A percentile compares a stretch with the other conserved stretches of the same genome.
phyloP scores from a whole-genome alignment of 495 filamentous ascomycete genomes.

The Parachaetomium inaequale region DNA sequence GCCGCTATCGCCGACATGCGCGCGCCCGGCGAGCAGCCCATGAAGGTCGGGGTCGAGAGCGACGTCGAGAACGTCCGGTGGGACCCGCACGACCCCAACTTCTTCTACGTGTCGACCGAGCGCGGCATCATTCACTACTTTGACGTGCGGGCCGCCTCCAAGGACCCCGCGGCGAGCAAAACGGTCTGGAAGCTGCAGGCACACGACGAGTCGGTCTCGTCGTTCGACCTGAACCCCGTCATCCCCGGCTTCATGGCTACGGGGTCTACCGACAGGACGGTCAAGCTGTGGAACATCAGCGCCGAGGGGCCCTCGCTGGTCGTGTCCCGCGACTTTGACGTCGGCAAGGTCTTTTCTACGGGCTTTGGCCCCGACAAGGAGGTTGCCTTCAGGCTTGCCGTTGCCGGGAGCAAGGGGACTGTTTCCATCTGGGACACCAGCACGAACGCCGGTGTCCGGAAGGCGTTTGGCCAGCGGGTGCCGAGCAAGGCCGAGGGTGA shows the following conservation, averaged over 20 bases:
- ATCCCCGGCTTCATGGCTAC: constrained; percentile 93
- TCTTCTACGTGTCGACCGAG: constrained; percentile 93
- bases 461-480: constrained; percentile 75
- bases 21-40: constrained; percentile 70
- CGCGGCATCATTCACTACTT: constrained; percentile 83
- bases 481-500: constrained; percentile 34
- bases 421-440: constrained; percentile 96
- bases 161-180: constrained; percentile 67
- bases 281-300: constrained; percentile 94
- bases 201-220: constrained; percentile 87
- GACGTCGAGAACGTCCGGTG: constrained; percentile 91
- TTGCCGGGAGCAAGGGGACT: constrained; percentile 92
- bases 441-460: constrained; percentile 85
- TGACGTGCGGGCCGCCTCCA: constrained; percentile 67
- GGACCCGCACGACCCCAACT: constrained; percentile 88
- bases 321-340: constrained; percentile 82
- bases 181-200: constrained; percentile 93
- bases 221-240: constrained; percentile 85
- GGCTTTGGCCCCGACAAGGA: constrained; percentile 83
- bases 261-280: constrained; percentile 84
- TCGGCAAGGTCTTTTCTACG: constrained; percentile 92
- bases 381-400: constrained; percentile 85
- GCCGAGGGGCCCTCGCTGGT: constrained; percentile 80
- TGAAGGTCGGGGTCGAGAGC: constrained; percentile 86
- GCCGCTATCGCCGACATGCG: constrained; percentile 91